phyloP scores from a whole-genome alignment of 2,329 filamentous ascomycete species.

The Sarocladium brachiariae region DNA sequence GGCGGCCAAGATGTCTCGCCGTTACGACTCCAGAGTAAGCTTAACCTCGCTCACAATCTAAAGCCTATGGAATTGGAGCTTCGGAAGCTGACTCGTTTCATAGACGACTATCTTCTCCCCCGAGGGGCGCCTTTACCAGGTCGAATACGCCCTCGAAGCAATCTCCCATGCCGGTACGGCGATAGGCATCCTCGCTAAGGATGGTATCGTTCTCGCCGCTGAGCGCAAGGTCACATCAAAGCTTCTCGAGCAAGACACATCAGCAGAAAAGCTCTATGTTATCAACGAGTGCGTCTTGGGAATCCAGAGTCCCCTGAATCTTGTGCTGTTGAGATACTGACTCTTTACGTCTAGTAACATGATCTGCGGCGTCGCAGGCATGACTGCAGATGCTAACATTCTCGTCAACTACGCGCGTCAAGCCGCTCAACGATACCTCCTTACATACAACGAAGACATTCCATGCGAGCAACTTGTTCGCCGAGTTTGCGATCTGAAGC shows the following conservation, averaged over 20 bases:
- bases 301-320: not conserved
- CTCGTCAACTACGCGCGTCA: conserved; percentile 99
- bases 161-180: conserved; percentile 98
- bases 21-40: conserved; percentile 93
- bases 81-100: conserved; percentile 13
- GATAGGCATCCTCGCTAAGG: conserved; percentile 91
- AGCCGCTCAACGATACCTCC: conserved; percentile 92
- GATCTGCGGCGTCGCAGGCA: conserved; percentile 98
- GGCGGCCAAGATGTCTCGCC: conserved; percentile 70
- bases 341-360: conserved; percentile 66
- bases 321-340: conserved; percentile 11
- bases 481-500: conserved; percentile 93
- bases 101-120: conserved; percentile 99
- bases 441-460: conserved; percentile 99
- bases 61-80: not conserved
- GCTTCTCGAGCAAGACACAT: conserved; percentile 97
- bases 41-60: conserved; percentile 15
- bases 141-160: conserved; percentile 97
- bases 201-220: conserved; percentile 95
- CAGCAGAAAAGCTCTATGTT: conserved; percentile 99
- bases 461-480: conserved; percentile 98
- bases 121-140: conserved; percentile 96
- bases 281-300: conserved; percentile 74
- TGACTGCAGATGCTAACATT: conserved; percentile 99
- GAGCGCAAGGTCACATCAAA: conserved; percentile 99